Conservation (phyloP, 176 grass and related monocot species). For the Cymbopogon citratus region DNA sequence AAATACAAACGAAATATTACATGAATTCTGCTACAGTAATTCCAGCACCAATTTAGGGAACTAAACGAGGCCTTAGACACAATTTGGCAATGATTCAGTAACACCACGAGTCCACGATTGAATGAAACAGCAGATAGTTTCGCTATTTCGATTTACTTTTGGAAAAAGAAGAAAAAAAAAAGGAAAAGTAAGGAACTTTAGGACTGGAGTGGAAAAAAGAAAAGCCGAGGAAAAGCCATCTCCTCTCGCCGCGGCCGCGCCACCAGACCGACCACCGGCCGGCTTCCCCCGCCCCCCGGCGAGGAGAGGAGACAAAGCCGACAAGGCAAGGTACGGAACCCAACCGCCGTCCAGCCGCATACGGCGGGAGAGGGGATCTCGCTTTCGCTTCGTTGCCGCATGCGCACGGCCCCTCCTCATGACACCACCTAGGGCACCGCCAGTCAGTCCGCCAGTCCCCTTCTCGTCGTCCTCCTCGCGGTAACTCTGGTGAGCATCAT, state of each 20-base stretch:
- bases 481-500: not conserved
- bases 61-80: too few species aligned
- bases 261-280: not conserved
- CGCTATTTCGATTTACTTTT: not conserved
- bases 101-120: too few species aligned
- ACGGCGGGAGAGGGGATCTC: slow-evolving; percentile 2
- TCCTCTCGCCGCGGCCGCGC: slow-evolving; percentile 4
- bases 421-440: not conserved
- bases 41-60: too few species aligned
- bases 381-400: not conserved
- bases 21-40: too few species aligned
- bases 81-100: too few species aligned
- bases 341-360: not conserved
- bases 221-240: too few species aligned
- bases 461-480: not conserved
- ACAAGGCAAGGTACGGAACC: not conserved
- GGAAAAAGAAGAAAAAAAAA: not conserved
- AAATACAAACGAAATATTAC: too few species aligned
- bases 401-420: not conserved
- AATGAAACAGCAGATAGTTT: too few species aligned
- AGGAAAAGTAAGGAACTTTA: not conserved
- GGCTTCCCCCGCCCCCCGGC: not conserved
- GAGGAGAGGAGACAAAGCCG: not conserved
- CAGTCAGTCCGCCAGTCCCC: too few species aligned
- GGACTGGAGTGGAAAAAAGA: too few species aligned